Evolutionary conservation across 1,139 yeast species (phyloP).

Genomic region (Geotrichum aggregatum): DNA sequence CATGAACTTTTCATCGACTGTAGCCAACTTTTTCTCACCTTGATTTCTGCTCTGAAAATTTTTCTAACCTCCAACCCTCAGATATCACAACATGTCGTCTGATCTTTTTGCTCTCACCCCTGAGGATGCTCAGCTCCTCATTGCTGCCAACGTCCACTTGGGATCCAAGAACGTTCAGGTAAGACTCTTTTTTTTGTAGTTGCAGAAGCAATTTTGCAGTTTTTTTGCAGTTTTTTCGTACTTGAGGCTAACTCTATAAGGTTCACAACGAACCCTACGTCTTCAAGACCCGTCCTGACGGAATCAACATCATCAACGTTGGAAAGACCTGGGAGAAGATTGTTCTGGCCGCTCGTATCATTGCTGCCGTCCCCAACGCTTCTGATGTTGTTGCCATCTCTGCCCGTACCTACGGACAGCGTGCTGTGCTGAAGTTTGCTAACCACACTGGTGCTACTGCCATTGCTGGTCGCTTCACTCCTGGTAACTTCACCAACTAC

Average conservation of each 20-base stretch:
- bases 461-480: slow-evolving; percentile 99
- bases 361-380: slow-evolving; percentile 98
- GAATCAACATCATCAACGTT: slow-evolving; percentile 97
- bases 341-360: slow-evolving; percentile 98
- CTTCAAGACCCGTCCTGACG: slow-evolving; percentile 99
- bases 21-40: not conserved
- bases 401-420: slow-evolving; percentile 99
- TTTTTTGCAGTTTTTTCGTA: not conserved
- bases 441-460: slow-evolving; percentile 99
- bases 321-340: slow-evolving; percentile 99
- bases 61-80: slow-evolving; percentile 2
- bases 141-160: slow-evolving; percentile 99
- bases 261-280: slow-evolving; percentile 99
- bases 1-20: too few species aligned
- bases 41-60: slow-evolving; percentile 1
- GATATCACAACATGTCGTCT: slow-evolving; percentile 49
- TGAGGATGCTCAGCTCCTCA: slow-evolving; percentile 98
- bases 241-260: not conserved
- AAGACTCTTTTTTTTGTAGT: slow-evolving; percentile 40
- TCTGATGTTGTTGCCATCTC: slow-evolving; percentile 98
- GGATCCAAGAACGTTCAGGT: slow-evolving; percentile 99
- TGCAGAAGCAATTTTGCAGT: too few species aligned
- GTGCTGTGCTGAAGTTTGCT: slow-evolving; percentile 99
- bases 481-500: slow-evolving; percentile 99
- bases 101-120: slow-evolving; percentile 76